Evolutionary conservation across 108 stramenopile species (phyloP).

Genomic region (Bacterosira constricta): DNA sequence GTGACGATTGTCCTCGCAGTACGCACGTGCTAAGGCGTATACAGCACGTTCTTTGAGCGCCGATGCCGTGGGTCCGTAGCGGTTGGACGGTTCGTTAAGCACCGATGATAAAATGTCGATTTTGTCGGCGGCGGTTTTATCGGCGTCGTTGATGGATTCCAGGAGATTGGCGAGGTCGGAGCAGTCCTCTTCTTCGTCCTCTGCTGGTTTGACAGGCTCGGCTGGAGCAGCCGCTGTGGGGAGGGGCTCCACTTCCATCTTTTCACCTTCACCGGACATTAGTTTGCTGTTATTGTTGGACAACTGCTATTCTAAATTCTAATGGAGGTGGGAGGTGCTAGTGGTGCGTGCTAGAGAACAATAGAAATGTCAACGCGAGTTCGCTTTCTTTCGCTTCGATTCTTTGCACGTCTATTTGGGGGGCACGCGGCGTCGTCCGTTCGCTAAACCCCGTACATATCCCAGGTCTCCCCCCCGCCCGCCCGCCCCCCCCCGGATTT

Average conservation of each 20-base stretch:
- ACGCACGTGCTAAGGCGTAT: conserved; percentile 87
- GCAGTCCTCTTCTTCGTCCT: conserved; percentile 50
- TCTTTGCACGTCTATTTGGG: too few species aligned
- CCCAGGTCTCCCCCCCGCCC: too few species aligned
- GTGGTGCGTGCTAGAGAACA: too few species aligned
- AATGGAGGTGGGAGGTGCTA: too few species aligned
- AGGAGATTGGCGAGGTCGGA: conserved; percentile 48
- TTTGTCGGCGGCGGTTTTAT: conserved; percentile 37
- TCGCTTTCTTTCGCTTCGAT: too few species aligned
- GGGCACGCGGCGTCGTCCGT: too few species aligned
- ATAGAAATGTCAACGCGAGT: too few species aligned
- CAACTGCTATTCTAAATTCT: neutral
- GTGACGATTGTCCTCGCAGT: conserved; percentile 72
- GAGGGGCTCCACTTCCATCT: conserved; percentile 41
- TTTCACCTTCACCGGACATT: conserved; percentile 27
- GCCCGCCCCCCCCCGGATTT: too few species aligned
- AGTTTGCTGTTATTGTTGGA: neutral
- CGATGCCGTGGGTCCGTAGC: conserved; percentile 72
- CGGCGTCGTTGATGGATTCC: conserved; percentile 37
- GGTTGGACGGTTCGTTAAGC: conserved; percentile 57
- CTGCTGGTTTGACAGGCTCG: neutral
- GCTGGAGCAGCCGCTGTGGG: neutral
- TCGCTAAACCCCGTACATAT: too few species aligned
- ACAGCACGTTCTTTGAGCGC: conserved; percentile 91
- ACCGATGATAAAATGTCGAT: conserved; percentile 62